Conservation (phyloP, 176 grass and related monocot species). For the Panicum miliaceum region DNA sequence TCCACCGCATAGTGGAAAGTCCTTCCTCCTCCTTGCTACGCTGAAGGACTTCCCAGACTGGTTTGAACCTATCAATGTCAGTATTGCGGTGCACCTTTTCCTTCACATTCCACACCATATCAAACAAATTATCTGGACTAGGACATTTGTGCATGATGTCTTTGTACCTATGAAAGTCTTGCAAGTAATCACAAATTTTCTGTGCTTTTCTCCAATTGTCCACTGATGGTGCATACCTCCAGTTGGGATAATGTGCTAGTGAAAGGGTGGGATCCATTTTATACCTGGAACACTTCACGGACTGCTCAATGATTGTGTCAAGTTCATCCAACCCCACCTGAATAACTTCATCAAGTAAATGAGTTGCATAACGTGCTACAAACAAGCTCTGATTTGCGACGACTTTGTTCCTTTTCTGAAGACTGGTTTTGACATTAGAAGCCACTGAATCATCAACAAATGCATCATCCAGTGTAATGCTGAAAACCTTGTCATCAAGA, state of each 20-base stretch:
- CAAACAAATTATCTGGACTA: background rate
- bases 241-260: conserved; percentile 14
- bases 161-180: conserved; percentile 30
- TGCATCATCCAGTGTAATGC: conserved; percentile 39
- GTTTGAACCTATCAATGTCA: background rate
- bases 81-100: background rate
- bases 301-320: conserved; percentile 38
- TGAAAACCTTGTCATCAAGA: conserved; percentile 39
- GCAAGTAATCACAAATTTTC: conserved; percentile 28
- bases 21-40: conserved; percentile 8
- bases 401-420: conserved; percentile 21
- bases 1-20: background rate
- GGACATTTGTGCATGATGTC: background rate
- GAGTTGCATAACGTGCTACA: conserved; percentile 41
- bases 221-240: conserved; percentile 19
- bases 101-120: conserved; percentile 14
- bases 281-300: background rate
- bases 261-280: conserved; percentile 17
- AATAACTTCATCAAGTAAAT: conserved; percentile 47
- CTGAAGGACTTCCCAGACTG: background rate
- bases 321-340: conserved; percentile 44
- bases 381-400: conserved; percentile 33
- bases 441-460: conserved; percentile 39
- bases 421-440: conserved; percentile 9
- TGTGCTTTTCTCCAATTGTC: background rate